Conservation (phyloP, 371 early-diverging fungal species). For the Circinella minor region DNA sequence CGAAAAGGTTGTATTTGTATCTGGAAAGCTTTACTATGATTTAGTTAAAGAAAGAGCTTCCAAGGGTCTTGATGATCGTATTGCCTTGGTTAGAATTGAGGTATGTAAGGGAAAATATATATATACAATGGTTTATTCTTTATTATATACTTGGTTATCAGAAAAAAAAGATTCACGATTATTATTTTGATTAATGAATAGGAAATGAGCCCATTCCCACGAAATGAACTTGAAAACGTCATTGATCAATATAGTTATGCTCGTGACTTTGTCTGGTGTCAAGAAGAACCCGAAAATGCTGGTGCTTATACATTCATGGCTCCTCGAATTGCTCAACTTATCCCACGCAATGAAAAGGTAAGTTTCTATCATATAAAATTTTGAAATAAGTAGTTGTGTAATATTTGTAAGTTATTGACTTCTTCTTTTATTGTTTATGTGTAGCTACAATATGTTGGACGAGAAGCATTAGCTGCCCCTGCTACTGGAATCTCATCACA, state of each 20-base stretch:
- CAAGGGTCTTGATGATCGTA: conserved; percentile 65
- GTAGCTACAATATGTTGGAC: conserved; percentile 70
- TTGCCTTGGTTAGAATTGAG: conserved; percentile 90
- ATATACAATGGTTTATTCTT: not conserved
- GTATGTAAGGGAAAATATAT: conserved; percentile 11
- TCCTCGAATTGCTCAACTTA: conserved; percentile 79
- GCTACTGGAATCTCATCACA: conserved; percentile 69
- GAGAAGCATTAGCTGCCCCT: conserved; percentile 75
- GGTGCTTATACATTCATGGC: conserved; percentile 89
- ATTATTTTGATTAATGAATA: conserved; percentile 5
- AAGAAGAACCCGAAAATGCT: conserved; percentile 95
- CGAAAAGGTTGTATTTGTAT: conserved; percentile 81
- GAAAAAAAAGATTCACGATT: not conserved
- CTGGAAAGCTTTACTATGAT: conserved; percentile 94
- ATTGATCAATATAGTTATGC: conserved; percentile 68
- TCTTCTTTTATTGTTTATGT: not conserved
- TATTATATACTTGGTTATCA: not conserved
- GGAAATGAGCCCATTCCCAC: conserved; percentile 95
- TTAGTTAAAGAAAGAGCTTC: conserved; percentile 76
- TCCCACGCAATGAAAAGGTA: conserved; percentile 54
- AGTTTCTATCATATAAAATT: conserved; percentile 20
- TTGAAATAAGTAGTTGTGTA: not conserved
- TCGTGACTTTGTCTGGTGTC: conserved; percentile 86
- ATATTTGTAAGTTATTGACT: not conserved
- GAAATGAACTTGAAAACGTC: conserved; percentile 65